Conservation (phyloP, 2,329 filamentous ascomycete genomes). For the Fonsecaea nubica region DNA sequence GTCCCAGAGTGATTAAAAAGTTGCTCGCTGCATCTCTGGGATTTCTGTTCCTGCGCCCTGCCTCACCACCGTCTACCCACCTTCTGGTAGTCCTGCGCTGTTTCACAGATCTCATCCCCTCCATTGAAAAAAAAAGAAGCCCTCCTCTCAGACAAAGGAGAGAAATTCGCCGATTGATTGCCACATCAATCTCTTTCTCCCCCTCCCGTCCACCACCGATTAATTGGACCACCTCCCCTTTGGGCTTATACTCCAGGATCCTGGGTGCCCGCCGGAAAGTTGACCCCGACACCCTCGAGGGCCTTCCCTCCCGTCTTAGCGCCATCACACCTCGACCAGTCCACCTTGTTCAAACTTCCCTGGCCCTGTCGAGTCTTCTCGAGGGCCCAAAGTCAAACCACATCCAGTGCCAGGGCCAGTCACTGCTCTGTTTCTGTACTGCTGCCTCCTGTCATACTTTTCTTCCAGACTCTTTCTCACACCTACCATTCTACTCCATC, state of each 20-base stretch:
- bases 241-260: conserved; percentile 8
- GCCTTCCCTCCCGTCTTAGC: conserved; percentile 24
- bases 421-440: conserved; percentile 1
- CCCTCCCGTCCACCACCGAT: neutral
- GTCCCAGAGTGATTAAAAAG: neutral
- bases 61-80: neutral
- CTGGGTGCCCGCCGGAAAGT: conserved; percentile 5
- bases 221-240: neutral
- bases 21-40: neutral
- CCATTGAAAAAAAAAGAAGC: neutral
- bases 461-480: conserved; percentile 15
- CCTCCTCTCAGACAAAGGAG: neutral
- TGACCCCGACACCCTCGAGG: conserved; percentile 15
- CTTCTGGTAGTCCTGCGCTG: neutral
- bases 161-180: conserved; percentile 4
- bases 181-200: conserved; percentile 1
- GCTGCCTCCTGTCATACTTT: neutral
- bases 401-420: conserved; percentile 17
- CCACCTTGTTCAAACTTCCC: conserved; percentile 21
- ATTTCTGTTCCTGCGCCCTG: neutral
- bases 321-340: conserved; percentile 21
- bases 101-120: neutral
- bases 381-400: conserved; percentile 7
- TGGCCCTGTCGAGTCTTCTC: conserved; percentile 15
- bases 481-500: conserved; percentile 8